These are phyloP conservation scores for Alternaria arbusti DNA, from an alignment of 2,329 filamentous ascomycete genomes.

Conservation along the genomic window DNA sequence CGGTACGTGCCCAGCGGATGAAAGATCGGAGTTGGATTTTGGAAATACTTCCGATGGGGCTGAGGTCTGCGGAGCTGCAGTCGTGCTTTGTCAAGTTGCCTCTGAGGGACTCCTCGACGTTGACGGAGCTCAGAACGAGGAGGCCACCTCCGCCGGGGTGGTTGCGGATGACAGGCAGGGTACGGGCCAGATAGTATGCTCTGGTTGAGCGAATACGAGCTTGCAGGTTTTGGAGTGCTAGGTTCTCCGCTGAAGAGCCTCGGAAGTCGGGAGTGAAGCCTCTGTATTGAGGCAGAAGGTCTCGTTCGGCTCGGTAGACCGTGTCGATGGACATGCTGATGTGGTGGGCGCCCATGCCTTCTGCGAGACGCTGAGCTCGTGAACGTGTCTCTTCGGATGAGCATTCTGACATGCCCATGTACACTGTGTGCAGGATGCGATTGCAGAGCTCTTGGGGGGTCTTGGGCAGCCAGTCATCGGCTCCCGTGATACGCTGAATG, in stretches of 20 bases:
- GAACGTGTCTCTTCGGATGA: conserved; percentile 38
- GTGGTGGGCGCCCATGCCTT: background rate
- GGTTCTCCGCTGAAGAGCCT: background rate
- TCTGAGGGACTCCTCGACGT: conserved; percentile 62
- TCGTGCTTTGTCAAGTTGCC: conserved; percentile 75
- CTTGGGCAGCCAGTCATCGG: conserved; percentile 59
- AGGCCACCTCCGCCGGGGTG: conserved; percentile 63
- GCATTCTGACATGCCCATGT: conserved; percentile 56
- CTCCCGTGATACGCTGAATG: conserved; percentile 59
- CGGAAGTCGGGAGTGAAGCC: background rate
- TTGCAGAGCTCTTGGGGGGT: conserved; percentile 67
- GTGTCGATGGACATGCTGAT: background rate
- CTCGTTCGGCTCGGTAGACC: background rate
- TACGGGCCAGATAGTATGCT: conserved; percentile 68
- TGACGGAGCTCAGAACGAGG: conserved; percentile 72
- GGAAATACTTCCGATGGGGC: conserved; percentile 66
- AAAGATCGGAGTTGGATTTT: conserved; percentile 76
- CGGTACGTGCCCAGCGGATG: conserved; percentile 61
- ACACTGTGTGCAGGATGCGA: conserved; percentile 62
- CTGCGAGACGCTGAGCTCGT: background rate
- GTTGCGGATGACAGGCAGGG: conserved; percentile 66
- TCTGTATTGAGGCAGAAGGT: background rate
- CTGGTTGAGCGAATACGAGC: conserved; percentile 65
- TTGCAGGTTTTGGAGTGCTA: conserved; percentile 12
- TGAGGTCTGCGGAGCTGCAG: conserved; percentile 55